Percentiles rank a stretch among this genome's conserved stretches.
phyloP scores from a whole-genome alignment of 2,329 filamentous ascomycete species.

The Penicillium sp. region DNA sequence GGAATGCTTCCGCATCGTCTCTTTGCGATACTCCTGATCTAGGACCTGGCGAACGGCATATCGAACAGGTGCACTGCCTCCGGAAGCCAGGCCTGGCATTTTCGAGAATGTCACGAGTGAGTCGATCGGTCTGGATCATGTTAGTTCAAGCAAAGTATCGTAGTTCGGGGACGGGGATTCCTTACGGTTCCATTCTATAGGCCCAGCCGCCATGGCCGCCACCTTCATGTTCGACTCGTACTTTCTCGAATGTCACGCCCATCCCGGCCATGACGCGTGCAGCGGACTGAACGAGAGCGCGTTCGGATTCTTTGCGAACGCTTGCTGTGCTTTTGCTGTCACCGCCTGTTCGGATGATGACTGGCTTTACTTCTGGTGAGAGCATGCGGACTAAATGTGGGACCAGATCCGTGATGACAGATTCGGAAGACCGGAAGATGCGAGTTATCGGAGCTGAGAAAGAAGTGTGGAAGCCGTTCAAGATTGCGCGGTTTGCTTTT shows the following conservation, averaged over 20 bases:
- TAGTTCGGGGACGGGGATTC: conserved; percentile 31
- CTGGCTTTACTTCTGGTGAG: conserved; percentile 86
- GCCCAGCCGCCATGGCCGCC: conserved; percentile 70
- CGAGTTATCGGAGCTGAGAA: conserved; percentile 74
- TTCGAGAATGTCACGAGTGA: conserved; percentile 68
- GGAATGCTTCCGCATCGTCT: conserved; percentile 68
- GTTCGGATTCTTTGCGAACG: conserved; percentile 85
- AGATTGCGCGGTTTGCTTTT: conserved; percentile 75
- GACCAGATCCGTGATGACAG: conserved; percentile 78
- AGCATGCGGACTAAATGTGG: conserved; percentile 85
- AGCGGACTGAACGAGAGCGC: conserved; percentile 76
- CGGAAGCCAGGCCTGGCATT: conserved; percentile 46
- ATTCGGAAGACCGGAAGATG: conserved; percentile 77
- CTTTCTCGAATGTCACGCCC: conserved; percentile 79
- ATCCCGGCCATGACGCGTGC: conserved; percentile 82
- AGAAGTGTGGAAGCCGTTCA: conserved; percentile 73
- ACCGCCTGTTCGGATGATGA: conserved; percentile 75
- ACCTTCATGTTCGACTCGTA: conserved; percentile 73
- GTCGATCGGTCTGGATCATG: conserved; percentile 66
- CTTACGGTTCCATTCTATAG: conserved; percentile 93
- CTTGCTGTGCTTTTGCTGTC: conserved; percentile 72
- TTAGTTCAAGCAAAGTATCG: conserved; percentile 8
- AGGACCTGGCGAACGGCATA: conserved; percentile 93
- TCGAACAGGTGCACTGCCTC: conserved; percentile 73
- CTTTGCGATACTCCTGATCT: conserved; percentile 83